Evolutionary conservation across 345 rosid species (phyloP), one percentile per base, ranked within the genome.

Genomic region (Viola odorata): DNA sequence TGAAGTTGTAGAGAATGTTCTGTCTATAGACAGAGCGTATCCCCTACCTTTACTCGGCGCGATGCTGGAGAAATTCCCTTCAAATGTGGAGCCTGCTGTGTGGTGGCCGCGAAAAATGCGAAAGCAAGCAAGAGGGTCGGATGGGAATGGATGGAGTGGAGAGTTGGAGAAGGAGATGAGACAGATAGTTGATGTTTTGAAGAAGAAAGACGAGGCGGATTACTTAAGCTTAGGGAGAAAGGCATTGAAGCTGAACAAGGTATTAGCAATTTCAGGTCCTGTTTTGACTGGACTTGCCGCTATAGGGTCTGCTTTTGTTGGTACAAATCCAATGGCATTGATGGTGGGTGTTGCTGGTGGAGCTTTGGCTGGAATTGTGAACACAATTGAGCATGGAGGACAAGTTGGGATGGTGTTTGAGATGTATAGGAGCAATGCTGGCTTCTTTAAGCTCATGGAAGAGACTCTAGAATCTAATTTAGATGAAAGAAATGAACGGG

Each of bases 391-490:
- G 72, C 85, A 83, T 50, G 85, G 82, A 7, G 67, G 71, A 7
- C 83, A 74, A 67, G 75, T 76, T 12, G 88, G 85, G 14, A 80
- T 83, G 85, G 80, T 80, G 70, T 72, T 83, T 12, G 85, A 80
- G 77, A 76, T 83, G 85, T 76, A 81, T 8, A 41, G 82, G 11
- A 62, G 70, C 68, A 78, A 75, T 41, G 88, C 80, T 0, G 85
- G 88, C 7, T 80, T 76, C 68, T 78, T 76, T 8, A 65, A 72
- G 50, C 76, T 68, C 5, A 53, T 74, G 79, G 73, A 76, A 61
- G 85, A 83, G 60, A 69, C 65, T 6, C 68, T 81, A 45, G 77
- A 76, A 52, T 78, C 77, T 1, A 81, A 65, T 16, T 14, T 77
- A 0, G 60, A 40, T 0, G 88, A 78, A 60, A 56, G 58, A 13